Evolutionary conservation across 1,284 basidiomycete species (phyloP), one percentile per base, ranked within the genome.

Genomic region (Malassezia nana): DNA sequence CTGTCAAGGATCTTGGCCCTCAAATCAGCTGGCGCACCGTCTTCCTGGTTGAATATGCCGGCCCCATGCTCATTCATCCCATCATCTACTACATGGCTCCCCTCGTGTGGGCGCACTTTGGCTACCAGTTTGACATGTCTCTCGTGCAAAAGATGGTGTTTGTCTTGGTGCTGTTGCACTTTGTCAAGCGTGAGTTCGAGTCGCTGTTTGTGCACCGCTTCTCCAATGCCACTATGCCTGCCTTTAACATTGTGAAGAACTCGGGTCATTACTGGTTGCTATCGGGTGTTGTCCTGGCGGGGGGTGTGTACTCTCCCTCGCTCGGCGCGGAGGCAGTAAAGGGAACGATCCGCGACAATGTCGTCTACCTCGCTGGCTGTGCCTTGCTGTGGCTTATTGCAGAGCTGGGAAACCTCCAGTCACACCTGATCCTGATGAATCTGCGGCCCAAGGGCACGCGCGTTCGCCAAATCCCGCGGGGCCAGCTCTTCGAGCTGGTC

Each of bases 191-290:
- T 42, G 89, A 95, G 74, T 75, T 89, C 20, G 92, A 99, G 76
- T 92, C 94, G 1, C 64, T 92, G 9, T 95, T 92, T 53, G 79
- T 75, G n/a, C 53, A 63, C 49, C 84, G 87, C 16, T 98, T 98
- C 80, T 94, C 89, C 29, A 84, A 90, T 75, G 85, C 83, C 2
- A 95, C 92, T 0, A 94, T 98, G 85, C 94, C 92, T 1, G 76
- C 86, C 54, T 75, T 76, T 58, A 89, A 90, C 72, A 81, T 98
- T 41, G 86, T 91, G 78, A 86, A 86, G 74, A 98, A 98, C 57
- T 58, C 58, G 31, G 44, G 46, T 29, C 52, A 49, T 35, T 67
- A 53, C 48, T 86, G 88, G 77, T 67, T 91, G 50, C 79, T 92
- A 24, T 83, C 84, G 39, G 89, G 89, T 25, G 52, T 49, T 39